phyloP scores from a whole-genome alignment of 23 red algal genomes.

The Porphyridium purpureum region DNA sequence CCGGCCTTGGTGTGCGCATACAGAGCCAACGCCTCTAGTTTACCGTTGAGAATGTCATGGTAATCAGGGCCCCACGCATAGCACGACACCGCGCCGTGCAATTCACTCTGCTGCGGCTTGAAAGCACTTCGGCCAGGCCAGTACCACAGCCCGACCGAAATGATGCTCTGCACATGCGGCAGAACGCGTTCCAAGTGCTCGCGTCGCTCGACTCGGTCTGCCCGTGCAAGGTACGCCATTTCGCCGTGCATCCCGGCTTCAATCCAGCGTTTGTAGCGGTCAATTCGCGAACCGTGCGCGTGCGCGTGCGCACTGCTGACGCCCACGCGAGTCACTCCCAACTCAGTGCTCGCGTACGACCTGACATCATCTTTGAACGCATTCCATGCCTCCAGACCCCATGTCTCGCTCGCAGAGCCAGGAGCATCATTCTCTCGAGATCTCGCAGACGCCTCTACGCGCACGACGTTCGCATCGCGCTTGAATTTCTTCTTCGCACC shows the following conservation, averaged over 20 bases:
- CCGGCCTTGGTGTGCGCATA: conserved; percentile 12
- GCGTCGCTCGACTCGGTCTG: conserved; percentile 68
- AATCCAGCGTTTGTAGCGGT: background rate
- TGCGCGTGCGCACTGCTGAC: too few species aligned
- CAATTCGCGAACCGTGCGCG: too few species aligned
- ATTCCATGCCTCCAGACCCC: too few species aligned
- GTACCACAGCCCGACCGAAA: conserved; percentile 75
- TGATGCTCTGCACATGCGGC: conserved; percentile 47
- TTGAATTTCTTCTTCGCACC: too few species aligned
- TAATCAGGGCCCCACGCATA: conserved; percentile 96
- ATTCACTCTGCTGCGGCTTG: background rate
- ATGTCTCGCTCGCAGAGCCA: too few species aligned
- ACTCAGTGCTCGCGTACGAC: too few species aligned
- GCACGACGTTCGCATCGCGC: too few species aligned
- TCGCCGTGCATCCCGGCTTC: conserved; percentile 36
- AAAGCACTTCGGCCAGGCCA: conserved; percentile 80
- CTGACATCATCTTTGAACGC: too few species aligned
- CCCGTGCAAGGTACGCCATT: conserved; percentile 77
- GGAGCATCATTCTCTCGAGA: too few species aligned
- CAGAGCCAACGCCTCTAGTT: conserved; percentile 42
- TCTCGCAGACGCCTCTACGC: too few species aligned
- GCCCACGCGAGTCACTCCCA: too few species aligned
- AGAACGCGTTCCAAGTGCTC: conserved; percentile 42
- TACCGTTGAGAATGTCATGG: conserved; percentile 22
- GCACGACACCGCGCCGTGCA: conserved; percentile 61